A percentile compares a stretch with the other conserved stretches of the same genome.
phyloP scores from a whole-genome alignment of 2,329 filamentous ascomycete genomes.

The Bipolaris cookei region DNA sequence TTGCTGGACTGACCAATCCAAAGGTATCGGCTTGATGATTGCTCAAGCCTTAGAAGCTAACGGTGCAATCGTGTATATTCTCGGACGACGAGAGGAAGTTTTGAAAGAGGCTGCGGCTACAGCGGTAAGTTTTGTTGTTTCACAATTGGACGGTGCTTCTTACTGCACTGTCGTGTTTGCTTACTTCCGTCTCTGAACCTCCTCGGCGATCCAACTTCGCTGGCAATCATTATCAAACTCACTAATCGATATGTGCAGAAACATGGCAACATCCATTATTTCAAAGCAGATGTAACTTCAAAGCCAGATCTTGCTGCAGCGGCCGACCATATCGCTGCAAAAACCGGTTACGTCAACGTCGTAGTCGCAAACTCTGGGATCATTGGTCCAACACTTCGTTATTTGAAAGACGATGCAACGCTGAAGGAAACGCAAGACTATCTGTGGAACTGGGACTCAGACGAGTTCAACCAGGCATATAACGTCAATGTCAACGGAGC shows the following conservation, averaged over 20 bases:
- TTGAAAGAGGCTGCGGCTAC: slow-evolving; percentile 20
- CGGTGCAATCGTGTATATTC: slow-evolving; percentile 33
- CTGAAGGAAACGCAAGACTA: slow-evolving; percentile 8
- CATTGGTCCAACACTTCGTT: slow-evolving; percentile 19
- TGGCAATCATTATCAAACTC: not conserved
- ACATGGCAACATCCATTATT: slow-evolving; percentile 15
- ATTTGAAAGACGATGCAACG: slow-evolving; percentile 4
- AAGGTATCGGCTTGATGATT: slow-evolving; percentile 35
- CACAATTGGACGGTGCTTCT: not conserved
- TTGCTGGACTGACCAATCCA: not conserved
- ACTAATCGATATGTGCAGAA: not conserved
- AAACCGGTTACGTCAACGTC: slow-evolving; percentile 32
- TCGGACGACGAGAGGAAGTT: slow-evolving; percentile 29
- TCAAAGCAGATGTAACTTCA: slow-evolving; percentile 31
- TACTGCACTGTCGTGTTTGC: too few relatives aligned
- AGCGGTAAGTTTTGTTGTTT: not conserved
- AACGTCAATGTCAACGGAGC: slow-evolving; percentile 46
- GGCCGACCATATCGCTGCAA: slow-evolving; percentile 14
- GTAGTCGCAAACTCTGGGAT: slow-evolving; percentile 32
- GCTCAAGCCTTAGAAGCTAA: slow-evolving; percentile 29
- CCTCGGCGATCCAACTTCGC: not conserved
- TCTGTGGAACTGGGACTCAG: slow-evolving; percentile 13
- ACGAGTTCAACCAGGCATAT: slow-evolving; percentile 36
- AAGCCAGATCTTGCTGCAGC: slow-evolving; percentile 24
- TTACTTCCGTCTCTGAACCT: not conserved